A percentile compares a stretch with the other conserved stretches of the same genome.
phyloP scores from a whole-genome alignment of 805 yeast genomes.

The Kockiozyma suomiensis region DNA sequence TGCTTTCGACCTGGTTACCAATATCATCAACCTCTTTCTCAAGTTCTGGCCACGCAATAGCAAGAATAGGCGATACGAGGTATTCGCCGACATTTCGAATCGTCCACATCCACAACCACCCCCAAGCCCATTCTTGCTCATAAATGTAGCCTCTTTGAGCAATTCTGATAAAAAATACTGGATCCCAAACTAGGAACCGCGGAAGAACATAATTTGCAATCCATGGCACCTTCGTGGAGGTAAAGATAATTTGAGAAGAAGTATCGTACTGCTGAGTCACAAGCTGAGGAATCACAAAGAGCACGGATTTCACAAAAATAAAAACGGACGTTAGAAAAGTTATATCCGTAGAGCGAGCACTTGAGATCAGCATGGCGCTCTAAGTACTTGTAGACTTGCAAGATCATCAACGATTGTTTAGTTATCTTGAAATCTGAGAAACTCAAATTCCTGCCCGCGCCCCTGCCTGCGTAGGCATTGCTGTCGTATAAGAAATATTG shows the following conservation, averaged over 20 bases:
- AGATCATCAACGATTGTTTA: too few relatives aligned
- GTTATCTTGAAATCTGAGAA: too few relatives aligned
- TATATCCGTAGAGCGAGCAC: not conserved
- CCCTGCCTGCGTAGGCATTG: too few relatives aligned
- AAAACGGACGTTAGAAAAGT: conserved; percentile 23
- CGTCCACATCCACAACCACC: conserved; percentile 63
- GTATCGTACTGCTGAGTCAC: conserved; percentile 55
- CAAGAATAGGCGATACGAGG: conserved; percentile 13
- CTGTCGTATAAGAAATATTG: too few relatives aligned
- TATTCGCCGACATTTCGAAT: conserved; percentile 14
- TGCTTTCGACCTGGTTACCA: conserved; percentile 31
- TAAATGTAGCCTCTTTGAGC: conserved; percentile 56
- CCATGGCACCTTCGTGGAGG: conserved; percentile 19
- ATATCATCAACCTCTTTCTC: conserved; percentile 20
- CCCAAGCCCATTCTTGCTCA: conserved; percentile 91
- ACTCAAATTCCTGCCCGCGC: too few relatives aligned
- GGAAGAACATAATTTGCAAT: conserved; percentile 31
- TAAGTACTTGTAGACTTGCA: not conserved
- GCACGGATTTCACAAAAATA: conserved; percentile 42
- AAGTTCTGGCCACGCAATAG: conserved; percentile 7
- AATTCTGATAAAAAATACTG: conserved; percentile 69
- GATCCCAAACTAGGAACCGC: conserved; percentile 76
- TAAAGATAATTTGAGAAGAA: conserved; percentile 49
- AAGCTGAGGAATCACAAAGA: conserved; percentile 45
- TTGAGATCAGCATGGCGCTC: not conserved